phyloP scores from a whole-genome alignment of 1,284 basidiomycete species.

The Cystobasidium pallidum region DNA sequence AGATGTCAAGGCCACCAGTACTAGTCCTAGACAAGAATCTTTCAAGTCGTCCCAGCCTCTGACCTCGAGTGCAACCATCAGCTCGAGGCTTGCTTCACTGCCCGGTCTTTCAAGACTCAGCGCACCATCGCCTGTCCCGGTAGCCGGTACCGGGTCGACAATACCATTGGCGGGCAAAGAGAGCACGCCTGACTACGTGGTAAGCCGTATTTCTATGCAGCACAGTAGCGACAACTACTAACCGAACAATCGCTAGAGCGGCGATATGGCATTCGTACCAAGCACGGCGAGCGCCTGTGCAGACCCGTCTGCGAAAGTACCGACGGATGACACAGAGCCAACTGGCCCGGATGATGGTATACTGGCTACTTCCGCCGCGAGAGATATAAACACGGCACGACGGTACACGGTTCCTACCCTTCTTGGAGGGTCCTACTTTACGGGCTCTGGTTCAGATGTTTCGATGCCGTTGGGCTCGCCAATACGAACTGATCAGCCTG shows the following conservation, averaged over 20 bases:
- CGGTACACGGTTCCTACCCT: slow-evolving; percentile 24
- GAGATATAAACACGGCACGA: not conserved
- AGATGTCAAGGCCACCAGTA: slow-evolving; percentile 11
- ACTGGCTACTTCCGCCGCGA: not conserved
- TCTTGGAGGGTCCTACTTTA: not conserved
- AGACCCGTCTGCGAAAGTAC: too few species aligned
- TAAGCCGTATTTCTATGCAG: not conserved
- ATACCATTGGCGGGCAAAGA: not conserved
- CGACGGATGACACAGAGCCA: too few species aligned
- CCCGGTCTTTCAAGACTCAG: slow-evolving; percentile 29
- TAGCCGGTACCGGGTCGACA: not conserved
- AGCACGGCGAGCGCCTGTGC: slow-evolving; percentile 5
- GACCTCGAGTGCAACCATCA: slow-evolving; percentile 24
- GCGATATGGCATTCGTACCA: slow-evolving; percentile 18
- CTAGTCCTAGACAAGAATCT: not conserved
- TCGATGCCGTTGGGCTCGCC: slow-evolving; percentile 13
- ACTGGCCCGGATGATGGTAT: too few species aligned
- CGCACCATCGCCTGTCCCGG: not conserved
- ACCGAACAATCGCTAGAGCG: slow-evolving; percentile 1
- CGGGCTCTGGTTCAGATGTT: not conserved
- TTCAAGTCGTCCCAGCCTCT: not conserved
- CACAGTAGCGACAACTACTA: not conserved
- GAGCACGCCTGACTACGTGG: not conserved
- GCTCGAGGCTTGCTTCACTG: slow-evolving; percentile 38
- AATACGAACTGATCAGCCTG: not conserved